Evolutionary conservation across 2,329 filamentous ascomycete genomes (phyloP).

Genomic region (Beauveria medogensis): DNA sequence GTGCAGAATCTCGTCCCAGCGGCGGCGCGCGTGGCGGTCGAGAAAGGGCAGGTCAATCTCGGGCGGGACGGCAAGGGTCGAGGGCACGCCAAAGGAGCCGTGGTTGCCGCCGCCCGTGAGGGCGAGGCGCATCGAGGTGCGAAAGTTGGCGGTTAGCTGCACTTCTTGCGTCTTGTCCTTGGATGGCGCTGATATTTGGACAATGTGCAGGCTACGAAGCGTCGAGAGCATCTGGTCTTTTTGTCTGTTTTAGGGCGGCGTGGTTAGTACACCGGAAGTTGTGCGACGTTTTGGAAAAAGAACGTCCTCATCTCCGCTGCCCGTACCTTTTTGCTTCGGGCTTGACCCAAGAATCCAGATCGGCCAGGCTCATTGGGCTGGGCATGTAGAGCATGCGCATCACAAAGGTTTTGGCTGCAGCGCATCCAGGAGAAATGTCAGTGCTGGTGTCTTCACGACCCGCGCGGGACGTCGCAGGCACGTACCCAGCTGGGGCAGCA

Average conservation of each 20-base stretch:
- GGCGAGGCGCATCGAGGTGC: constrained; percentile 72
- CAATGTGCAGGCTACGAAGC: constrained; percentile 78
- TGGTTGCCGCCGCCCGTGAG: constrained; percentile 81
- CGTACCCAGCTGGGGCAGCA: constrained; percentile 84
- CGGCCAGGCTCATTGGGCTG: constrained; percentile 65
- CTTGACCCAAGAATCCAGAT: constrained; percentile 81
- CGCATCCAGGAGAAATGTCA: background rate
- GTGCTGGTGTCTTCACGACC: background rate
- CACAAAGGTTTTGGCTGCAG: constrained; percentile 80
- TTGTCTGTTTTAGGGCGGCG: constrained; percentile 41
- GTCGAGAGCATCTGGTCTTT: constrained; percentile 78
- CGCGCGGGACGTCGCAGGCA: constrained; percentile 3
- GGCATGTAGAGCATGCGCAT: constrained; percentile 93
- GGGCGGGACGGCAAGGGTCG: constrained; percentile 51
- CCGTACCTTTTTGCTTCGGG: constrained; percentile 41
- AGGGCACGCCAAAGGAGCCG: constrained; percentile 85
- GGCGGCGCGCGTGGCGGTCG: constrained; percentile 75
- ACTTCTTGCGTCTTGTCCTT: constrained; percentile 63
- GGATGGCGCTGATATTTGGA: constrained; percentile 54
- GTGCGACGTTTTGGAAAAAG: background rate
- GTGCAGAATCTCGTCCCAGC: constrained; percentile 95
- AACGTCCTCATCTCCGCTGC: too few relatives aligned
- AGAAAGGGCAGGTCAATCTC: constrained; percentile 64
- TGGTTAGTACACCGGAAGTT: background rate
- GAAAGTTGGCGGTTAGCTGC: constrained; percentile 73